Evolutionary conservation across 192 early-diverging fungal species (phyloP).

Genomic region (Mortierella antarctica): DNA sequence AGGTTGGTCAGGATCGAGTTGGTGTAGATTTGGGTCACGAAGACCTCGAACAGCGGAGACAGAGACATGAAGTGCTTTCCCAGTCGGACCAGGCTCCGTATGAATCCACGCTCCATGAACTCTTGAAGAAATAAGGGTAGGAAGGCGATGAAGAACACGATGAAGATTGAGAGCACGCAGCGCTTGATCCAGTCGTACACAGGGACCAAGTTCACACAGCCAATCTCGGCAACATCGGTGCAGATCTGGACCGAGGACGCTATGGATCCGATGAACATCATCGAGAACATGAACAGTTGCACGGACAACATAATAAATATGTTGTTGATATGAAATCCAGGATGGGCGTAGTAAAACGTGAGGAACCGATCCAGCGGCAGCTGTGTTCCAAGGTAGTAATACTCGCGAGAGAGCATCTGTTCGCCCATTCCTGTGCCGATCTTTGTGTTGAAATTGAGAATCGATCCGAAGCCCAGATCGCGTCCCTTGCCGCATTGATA

Average conservation of each 20-base stretch:
- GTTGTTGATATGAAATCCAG: conserved; percentile 92
- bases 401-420: conserved; percentile 93
- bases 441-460: conserved; percentile 91
- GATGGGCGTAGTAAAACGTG: conserved; percentile 92
- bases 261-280: conserved; percentile 82
- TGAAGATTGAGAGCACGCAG: conserved; percentile 81
- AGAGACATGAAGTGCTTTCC: conserved; percentile 86
- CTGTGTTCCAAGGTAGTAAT: conserved; percentile 89
- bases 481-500: conserved; percentile 93
- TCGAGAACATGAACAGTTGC: conserved; percentile 82
- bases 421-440: conserved; percentile 94
- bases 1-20: conserved; percentile 85
- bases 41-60: conserved; percentile 85
- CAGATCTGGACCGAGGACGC: conserved; percentile 70
- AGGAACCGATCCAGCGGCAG: conserved; percentile 87
- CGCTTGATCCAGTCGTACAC: conserved; percentile 86
- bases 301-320: conserved; percentile 87
- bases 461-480: conserved; percentile 89
- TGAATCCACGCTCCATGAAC: conserved; percentile 85
- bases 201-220: conserved; percentile 79
- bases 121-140: conserved; percentile 86
- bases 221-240: conserved; percentile 66
- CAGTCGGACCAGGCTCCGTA: conserved; percentile 74
- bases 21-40: conserved; percentile 87
- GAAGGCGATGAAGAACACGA: conserved; percentile 85